Base-by-base conservation (phyloP, 1,284 basidiomycete genomes). In the Pseudozyma tsukubaensis region DNA sequence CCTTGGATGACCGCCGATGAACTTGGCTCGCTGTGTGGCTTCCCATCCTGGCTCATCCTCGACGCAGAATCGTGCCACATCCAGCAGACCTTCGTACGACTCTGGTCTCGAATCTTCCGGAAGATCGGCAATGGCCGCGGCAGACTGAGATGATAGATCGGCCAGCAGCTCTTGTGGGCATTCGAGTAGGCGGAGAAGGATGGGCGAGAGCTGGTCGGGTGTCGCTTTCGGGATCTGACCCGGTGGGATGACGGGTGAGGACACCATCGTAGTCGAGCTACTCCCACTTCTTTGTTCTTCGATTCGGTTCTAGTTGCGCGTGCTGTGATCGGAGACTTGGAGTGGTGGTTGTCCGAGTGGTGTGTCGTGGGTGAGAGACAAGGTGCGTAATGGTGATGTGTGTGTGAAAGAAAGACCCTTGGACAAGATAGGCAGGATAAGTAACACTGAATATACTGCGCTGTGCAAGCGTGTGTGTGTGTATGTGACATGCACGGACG, bases 11-110 rank as follows among this genome's bases (percentile, higher is more conserved):
- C 79, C 79, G 1, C 75, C 71, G 47, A 81, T 58, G 48, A 82
- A 71, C 45, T 66, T 59, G 34, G 63, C 74, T 4, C 71, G 49
- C 21, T 76, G 67, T 5, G 63, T 50, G 1, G 45, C 56, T 16
- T 55, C 35, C 82, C 82, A 83, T 12, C 81, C 81, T 29, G 83
- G 83, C 24, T 82, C 83, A 21, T 84, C 83, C 24, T 84, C 83
- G 10, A 84, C 72, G 52, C 82, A 83, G 64, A 78, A 83, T 13
- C 83, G 73, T 5, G 82, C 82, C 1, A 84, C 82, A 55, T 84
- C 82, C 34, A 83, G 59, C 14, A 84, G 59, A 11, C 81, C 81
- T 56, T 83, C 83, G 51, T 83, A 84, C 4, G 82, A 80, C 3
- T 56, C 60, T 6, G 83, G 81, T 12, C 76, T 69, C 39, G 79